Evolutionary conservation across 345 rosid genomes (phyloP), one percentile per base, ranked within the genome.

Genomic region (Garcia nutans): DNA sequence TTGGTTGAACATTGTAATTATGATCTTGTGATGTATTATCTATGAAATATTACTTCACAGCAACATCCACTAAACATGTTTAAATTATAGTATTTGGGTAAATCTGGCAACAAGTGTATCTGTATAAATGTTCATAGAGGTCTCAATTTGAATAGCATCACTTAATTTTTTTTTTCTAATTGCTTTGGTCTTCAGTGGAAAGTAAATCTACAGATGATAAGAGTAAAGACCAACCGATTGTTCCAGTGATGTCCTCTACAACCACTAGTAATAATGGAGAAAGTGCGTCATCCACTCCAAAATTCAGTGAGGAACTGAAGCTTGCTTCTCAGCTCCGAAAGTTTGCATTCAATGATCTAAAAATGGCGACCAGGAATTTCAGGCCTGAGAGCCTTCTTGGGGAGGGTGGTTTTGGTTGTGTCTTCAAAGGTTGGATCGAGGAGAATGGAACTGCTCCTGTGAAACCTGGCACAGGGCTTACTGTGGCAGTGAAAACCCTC

Each of bases 401-500:
- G 45, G 82, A 79, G 75, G 82, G 82, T 74, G 82, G 82, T 37
- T 79, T 79, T 79, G 82, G 82, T 2, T 75, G 82, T 23, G 82
- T 79, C 57, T 79, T 79, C 78, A 79, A 79, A 79, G 82, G 82
- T 20, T 79, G 77, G 78, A 62, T 74, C 0, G 77, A 79, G 65
- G 82, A 79, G 57, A 79, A 79, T 26, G 78, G 82, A 79, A 79
- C 81, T 72, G 81, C 77, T 24, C 81, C 81, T 67, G 81, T 78
- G 73, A 78, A 79, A 62, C 82, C 78, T 11, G 82, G 82, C 20
- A 79, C 82, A 42, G 78, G 78, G 52, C 82, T 74, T 49, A 74
- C 78, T 20, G 82, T 79, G 62, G 82, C 82, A 10, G 82, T 79
- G 42, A 79, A 79, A 63, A 74, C 75, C 24, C 82, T 79, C 70